Percentiles rank a stretch among this genome's conserved stretches.
phyloP scores from a whole-genome alignment of 345 rosid genomes.

The Psidium friedrichsthalianum region DNA sequence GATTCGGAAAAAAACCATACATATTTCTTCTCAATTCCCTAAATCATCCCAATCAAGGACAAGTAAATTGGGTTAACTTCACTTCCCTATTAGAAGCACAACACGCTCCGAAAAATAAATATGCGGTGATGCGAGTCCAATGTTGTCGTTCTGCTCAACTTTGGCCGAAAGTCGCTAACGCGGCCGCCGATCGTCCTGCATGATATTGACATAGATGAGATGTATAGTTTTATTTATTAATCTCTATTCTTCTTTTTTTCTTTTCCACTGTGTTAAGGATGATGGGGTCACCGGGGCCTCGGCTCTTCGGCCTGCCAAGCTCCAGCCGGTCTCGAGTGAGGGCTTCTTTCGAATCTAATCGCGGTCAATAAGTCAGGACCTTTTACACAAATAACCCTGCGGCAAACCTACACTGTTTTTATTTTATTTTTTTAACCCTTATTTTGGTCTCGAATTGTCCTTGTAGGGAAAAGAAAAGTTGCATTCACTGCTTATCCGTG shows the following conservation, averaged over 20 bases:
- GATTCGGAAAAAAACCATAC: no score
- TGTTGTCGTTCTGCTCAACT: fast-evolving
- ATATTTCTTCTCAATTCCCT: background rate
- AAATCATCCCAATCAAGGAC: background rate
- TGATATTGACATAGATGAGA: fast-evolving
- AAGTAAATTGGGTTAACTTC: background rate
- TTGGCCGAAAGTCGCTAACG: fast-evolving
- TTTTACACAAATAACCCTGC: background rate
- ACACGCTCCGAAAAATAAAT: background rate
- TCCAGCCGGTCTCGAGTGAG: fast-evolving
- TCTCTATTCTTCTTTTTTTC: background rate
- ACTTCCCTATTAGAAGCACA: background rate
- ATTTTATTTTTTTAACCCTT: background rate
- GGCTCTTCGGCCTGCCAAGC: background rate
- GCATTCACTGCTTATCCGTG: background rate
- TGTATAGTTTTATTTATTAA: fast-evolving
- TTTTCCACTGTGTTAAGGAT: background rate
- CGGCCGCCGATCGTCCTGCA: fast-evolving
- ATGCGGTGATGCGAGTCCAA: background rate
- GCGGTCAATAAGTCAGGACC: background rate
- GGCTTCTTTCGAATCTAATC: background rate
- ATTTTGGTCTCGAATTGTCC: background rate
- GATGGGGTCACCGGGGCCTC: background rate
- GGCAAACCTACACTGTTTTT: background rate
- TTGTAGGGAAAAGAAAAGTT: background rate